Evolutionary conservation across 441 rosid genomes (phyloP), one percentile per base, ranked within the genome.

Genomic region (Erodium texanum): DNA sequence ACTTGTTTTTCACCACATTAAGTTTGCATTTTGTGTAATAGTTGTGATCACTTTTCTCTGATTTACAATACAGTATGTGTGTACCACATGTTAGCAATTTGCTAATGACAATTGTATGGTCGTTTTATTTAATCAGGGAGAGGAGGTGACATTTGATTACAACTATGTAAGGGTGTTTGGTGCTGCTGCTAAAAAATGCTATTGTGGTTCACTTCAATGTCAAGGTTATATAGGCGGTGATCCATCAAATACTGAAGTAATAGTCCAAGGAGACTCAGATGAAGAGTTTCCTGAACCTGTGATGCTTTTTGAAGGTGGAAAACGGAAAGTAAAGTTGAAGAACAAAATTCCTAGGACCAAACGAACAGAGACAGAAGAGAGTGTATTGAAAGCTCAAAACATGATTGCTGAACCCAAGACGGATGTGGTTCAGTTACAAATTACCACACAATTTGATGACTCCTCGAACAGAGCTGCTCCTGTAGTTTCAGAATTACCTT

Each of bases 161-260:
- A 94, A 94, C 77, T 94, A 85, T 76, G 98, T 94, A 71, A 88
- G 99, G 79, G 98, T 92, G 56, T 84, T 87, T 82, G 99, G 99
- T 70, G 99, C 99, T 71, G 99, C 99, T 73, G 99, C 95, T 64
- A 95, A 90, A 85, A 89, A 81, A 84, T 95, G 99, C 73, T 84
- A 88, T 69, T 95, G 99, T 78, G 89, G 91, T 54, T 85, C 99
- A 68, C 75, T 85, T 64, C 94, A 85, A 27, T 95, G 99, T 79
- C 86, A 88, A 72, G 99, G 99, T 66, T 92, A 95, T 77, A 92
- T 95, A 70, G 99, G 99, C 58, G 97, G 99, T 73, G 98, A 94
- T 87, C 94, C 88, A 52, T 80, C 82, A 59, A 83, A 79, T 70
- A 77, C 86, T 70, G 99, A 92, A 79, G 82, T 86, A 71, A 78